Percentiles rank a stretch among this genome's conserved stretches.
Evolutionary conservation across 2,329 filamentous ascomycete species (phyloP).

Genomic region (Bipolaris sorokiniana): DNA sequence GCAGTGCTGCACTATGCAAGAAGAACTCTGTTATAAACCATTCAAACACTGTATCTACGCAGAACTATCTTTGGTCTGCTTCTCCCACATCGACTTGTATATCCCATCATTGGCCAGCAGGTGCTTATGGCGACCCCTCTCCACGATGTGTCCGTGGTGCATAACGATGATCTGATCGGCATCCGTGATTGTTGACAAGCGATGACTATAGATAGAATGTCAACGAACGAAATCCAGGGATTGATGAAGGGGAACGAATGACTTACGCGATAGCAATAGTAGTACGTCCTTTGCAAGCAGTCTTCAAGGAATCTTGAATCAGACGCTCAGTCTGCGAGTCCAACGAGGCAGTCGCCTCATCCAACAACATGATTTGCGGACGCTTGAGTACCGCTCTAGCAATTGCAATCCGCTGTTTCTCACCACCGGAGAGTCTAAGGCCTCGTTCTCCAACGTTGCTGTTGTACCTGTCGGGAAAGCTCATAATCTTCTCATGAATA

Average conservation of each 20-base stretch:
- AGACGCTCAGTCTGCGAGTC: conserved; percentile 93
- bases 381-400: conserved; percentile 91
- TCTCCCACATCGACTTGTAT: conserved; percentile 60
- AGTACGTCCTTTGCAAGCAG: conserved; percentile 84
- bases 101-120: conserved; percentile 54
- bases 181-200: conserved; percentile 61
- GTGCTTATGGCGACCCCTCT: conserved; percentile 60
- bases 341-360: conserved; percentile 89
- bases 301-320: conserved; percentile 85
- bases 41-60: no score
- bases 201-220: conserved; percentile 90
- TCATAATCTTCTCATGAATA: conserved; percentile 90
- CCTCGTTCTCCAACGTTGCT: conserved; percentile 93
- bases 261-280: no score
- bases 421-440: conserved; percentile 83
- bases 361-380: conserved; percentile 87
- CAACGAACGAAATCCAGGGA: no score
- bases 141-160: conserved; percentile 59
- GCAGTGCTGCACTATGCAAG: no score
- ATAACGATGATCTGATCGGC: conserved; percentile 64
- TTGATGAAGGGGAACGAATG: no score
- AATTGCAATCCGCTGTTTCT: conserved; percentile 93
- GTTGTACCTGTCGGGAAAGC: conserved; percentile 84
- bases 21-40: no score
- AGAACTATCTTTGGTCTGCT: no score